Evolutionary conservation across 176 grass and related monocot genomes (phyloP), one percentile per base, ranked within the genome.

Genomic region (Urochloa ruziziensis): DNA sequence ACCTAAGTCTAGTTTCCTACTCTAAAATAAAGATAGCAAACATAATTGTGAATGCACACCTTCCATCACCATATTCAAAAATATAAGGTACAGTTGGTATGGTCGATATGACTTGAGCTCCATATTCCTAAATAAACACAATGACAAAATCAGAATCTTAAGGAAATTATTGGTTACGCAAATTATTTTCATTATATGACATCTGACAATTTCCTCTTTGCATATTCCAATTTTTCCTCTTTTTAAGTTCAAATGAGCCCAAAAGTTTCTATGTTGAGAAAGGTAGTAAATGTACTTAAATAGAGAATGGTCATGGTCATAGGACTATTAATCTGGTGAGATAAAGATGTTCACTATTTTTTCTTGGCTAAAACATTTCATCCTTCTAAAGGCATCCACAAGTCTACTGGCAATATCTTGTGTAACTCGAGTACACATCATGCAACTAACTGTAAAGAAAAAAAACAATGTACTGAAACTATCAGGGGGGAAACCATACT

Each of bases 81-180:
- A 95, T 88, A 83, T 98, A 95, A 78, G 96, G 96, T 39, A 98
- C 96, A 23, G 96, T 98, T 14, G 93, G 93, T 88, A 98, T 88
- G 25, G 96, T 95, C 2, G 96, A 95, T 98, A 98, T 98, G 65
- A 98, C 86, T 85, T 90, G 91, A 90, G 96, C 96, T 86, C 96
- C 96, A 60, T 98, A 93, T 87, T 98, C 96, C 96, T 98, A 83
- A 75, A 84, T 67, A 72, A 74, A 72, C 1, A 51, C 12, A 62
- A 37, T 8, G 58, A 32, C 48, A 51, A 19, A 30, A 75, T 64
- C 27, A 80, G 30, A 83, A 86, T 30, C 2, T 86, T 48, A 64
- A n/a, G 14, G 66, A 32, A 73, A 75, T 82, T 34, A 37, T 67
- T n/a, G n/a, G 19, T 10, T 9, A 7, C 30, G 62, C 28, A 76